Evolutionary conservation across 805 yeast species (phyloP).

Genomic region (Suhomyces emberorum): DNA sequence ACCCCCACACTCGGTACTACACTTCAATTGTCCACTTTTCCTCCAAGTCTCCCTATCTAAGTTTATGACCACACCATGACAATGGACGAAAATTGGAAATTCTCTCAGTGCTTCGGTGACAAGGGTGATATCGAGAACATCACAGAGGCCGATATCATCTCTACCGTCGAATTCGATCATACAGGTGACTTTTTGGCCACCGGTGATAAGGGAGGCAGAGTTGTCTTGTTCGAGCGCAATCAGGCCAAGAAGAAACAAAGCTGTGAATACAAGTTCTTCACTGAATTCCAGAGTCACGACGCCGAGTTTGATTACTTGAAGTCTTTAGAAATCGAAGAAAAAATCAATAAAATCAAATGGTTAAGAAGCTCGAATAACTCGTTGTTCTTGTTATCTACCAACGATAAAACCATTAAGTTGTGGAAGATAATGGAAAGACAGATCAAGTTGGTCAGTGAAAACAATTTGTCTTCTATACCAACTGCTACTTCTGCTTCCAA

Average conservation of each 20-base stretch:
- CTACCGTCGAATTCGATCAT: constrained; percentile 94
- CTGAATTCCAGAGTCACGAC: constrained; percentile 97
- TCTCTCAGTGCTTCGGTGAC: constrained; percentile 98
- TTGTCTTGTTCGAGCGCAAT: constrained; percentile 90
- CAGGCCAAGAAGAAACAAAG: constrained; percentile 54
- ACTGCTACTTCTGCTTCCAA: constrained; percentile 10
- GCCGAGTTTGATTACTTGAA: constrained; percentile 97
- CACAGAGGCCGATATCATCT: constrained; percentile 95
- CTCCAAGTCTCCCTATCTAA: not conserved
- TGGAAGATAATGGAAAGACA: constrained; percentile 95
- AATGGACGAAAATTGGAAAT: constrained; percentile 60
- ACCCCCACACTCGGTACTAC: too few species aligned
- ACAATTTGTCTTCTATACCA: constrained; percentile 48
- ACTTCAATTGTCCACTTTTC: too few species aligned
- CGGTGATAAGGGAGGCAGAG: constrained; percentile 98
- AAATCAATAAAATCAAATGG: constrained; percentile 97
- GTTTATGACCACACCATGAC: constrained; percentile 10
- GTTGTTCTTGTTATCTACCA: constrained; percentile 86
- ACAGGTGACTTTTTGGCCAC: constrained; percentile 95
- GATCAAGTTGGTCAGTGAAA: constrained; percentile 88
- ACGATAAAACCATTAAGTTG: constrained; percentile 96
- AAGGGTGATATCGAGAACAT: constrained; percentile 94
- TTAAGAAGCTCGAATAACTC: constrained; percentile 82
- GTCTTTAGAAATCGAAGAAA: constrained; percentile 95
- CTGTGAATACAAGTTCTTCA: constrained; percentile 92